A percentile compares a stretch with the other conserved stretches of the same genome.
These are phyloP conservation scores for Aspergillus intermedius DNA, from an alignment of 2,329 filamentous ascomycete genomes.

Conservation along the genomic window DNA sequence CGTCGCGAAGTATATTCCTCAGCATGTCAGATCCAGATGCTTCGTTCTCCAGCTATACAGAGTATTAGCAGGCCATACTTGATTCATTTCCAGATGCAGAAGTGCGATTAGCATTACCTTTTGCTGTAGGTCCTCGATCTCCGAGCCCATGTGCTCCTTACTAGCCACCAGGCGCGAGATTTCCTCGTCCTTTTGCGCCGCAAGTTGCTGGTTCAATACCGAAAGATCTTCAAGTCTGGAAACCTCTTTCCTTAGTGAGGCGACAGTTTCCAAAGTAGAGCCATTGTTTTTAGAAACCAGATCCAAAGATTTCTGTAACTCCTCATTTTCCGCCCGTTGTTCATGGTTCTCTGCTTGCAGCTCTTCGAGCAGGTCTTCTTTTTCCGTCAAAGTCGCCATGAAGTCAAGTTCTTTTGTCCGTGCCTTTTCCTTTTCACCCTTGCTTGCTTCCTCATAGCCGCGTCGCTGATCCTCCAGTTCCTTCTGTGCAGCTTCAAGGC, in stretches of 20 bases:
- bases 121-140: conserved; percentile 12
- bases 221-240: conserved; percentile 14
- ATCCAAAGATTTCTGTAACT: conserved; percentile 16
- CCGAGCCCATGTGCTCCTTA: conserved; percentile 13
- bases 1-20: conserved; percentile 13
- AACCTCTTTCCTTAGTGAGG: conserved; percentile 21
- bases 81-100: not conserved
- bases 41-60: conserved; percentile 19
- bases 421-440: conserved; percentile 20
- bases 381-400: conserved; percentile 37
- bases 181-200: conserved; percentile 20
- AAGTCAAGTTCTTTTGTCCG: conserved; percentile 38
- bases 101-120: conserved; percentile 14
- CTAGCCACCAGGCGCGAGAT: conserved; percentile 16
- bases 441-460: conserved; percentile 24
- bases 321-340: conserved; percentile 16
- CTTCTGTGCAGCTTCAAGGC: conserved; percentile 24
- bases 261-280: conserved; percentile 14
- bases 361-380: conserved; percentile 41
- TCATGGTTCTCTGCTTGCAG: conserved; percentile 30
- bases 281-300: conserved; percentile 18
- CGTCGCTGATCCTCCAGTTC: conserved; percentile 33
- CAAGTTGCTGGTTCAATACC: conserved; percentile 13
- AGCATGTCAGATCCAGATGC: conserved; percentile 16
- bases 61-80: conserved; percentile 3